Base-by-base conservation (phyloP, 1,284 basidiomycete genomes). In the Stereum hirsutum region DNA sequence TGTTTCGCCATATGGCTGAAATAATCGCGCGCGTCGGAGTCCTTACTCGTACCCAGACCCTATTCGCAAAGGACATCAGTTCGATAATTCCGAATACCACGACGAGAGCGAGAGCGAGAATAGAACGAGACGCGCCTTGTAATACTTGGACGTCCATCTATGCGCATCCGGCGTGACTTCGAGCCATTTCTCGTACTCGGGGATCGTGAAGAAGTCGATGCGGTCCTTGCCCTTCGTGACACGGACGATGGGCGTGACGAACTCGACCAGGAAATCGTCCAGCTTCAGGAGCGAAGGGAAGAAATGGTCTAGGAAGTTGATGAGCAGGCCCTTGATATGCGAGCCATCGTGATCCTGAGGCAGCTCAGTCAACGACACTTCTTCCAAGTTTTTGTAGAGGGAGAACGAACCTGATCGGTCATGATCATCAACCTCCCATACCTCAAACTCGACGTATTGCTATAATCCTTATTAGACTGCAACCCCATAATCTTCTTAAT, bases 401-500 rank as follows among this genome's bases (percentile, higher is more conserved):
- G 7, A 21, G 26, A 10, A 54, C 57, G 32, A 45, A 89, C 91
- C 76, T 98, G 94, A 84, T 99, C 96, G 11, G 96, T 94, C 96
- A 99, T 99, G 58, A 99, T 93, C 96, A 99, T 99, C 47, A 99
- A 63, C 46, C 85, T 82, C 1, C 96, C 96, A 57, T 99, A 99
- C 20, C 96, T 82, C 58, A 99, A 65, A 52, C 76, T 85, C 39
- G 74, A 69, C 14, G 76, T 66, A 42, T 75, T 78, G 20, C 67
- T 69, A 62, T 99, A 99, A 49, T 86, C 83, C 63, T 93, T 93
- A 56, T 88, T 89, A 59, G 96, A 92, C 62, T 96, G 92, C 46
- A 99, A 66, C 17, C 96, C 96, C 68, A 99, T 77, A 54, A 99
- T 99, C 69, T 97, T 90, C 75, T 95, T 97, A 73, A 99, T 93